Evolutionary conservation across 106 monocot genomes (phyloP).

Genomic region (Allium sativum): DNA sequence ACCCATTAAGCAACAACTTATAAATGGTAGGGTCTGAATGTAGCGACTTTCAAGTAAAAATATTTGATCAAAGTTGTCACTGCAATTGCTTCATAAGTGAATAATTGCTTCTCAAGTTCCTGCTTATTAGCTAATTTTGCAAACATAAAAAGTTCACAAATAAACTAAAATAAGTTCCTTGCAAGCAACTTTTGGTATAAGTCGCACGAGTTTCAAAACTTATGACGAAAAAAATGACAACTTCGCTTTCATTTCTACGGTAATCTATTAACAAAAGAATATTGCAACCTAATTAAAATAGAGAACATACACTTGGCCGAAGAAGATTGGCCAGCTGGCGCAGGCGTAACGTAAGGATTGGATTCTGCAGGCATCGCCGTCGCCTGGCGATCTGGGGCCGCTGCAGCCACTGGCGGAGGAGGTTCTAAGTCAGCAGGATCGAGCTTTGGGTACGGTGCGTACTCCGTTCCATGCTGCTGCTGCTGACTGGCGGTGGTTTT

Average conservation of each 20-base stretch:
- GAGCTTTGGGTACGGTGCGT: background rate
- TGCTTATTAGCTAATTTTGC: no score
- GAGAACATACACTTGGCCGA: conserved; percentile 8
- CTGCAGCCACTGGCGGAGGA: background rate
- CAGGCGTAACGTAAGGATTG: conserved; percentile 32
- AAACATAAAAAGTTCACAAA: background rate
- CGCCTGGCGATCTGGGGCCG: background rate
- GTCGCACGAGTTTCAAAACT: no score
- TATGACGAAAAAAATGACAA: no score
- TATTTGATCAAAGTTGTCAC: background rate
- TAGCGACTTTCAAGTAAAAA: no score
- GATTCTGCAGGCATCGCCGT: conserved; percentile 23
- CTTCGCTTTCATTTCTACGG: no score
- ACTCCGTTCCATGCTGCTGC: background rate
- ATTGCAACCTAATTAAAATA: background rate
- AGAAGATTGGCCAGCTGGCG: conserved; percentile 11
- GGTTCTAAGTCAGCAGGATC: background rate
- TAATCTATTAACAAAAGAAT: no score
- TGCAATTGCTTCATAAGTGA: background rate
- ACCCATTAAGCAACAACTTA: no score
- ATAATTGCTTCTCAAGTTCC: no score
- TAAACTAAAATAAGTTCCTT: background rate
- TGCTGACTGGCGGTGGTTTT: background rate
- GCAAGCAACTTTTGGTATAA: background rate
- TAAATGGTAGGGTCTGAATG: no score